A percentile compares a stretch with the other conserved stretches of the same genome.
Conservation (phyloP, 2,329 filamentous ascomycete species). For the Aschersonia sp. region DNA sequence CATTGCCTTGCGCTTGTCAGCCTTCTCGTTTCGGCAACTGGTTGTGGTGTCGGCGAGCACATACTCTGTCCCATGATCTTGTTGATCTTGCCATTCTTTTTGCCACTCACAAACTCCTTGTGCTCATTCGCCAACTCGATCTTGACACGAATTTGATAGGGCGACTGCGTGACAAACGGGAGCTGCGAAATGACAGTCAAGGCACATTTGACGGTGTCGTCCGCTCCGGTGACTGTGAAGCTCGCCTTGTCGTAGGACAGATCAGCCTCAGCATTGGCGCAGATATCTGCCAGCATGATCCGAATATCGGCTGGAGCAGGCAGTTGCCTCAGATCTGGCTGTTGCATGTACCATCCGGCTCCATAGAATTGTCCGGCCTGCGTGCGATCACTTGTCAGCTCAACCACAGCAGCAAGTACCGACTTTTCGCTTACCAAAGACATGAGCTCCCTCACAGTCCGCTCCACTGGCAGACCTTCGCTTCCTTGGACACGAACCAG, state of each 20-base stretch:
- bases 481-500: slow-evolving; percentile 82
- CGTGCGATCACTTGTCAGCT: slow-evolving; percentile 8
- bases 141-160: slow-evolving; percentile 92
- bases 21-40: background rate
- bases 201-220: slow-evolving; percentile 92
- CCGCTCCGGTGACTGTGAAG: slow-evolving; percentile 88
- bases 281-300: slow-evolving; percentile 89
- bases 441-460: slow-evolving; percentile 93
- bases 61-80: slow-evolving; percentile 97
- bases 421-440: slow-evolving; percentile 50
- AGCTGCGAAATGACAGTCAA: slow-evolving; percentile 87
- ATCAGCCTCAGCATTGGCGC: slow-evolving; percentile 89
- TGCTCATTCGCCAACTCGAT: slow-evolving; percentile 98
- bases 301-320: slow-evolving; percentile 61
- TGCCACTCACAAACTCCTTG: slow-evolving; percentile 98
- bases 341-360: slow-evolving; percentile 87
- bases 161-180: slow-evolving; percentile 71
- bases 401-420: background rate
- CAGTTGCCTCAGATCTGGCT: slow-evolving; percentile 49
- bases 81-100: slow-evolving; percentile 99
- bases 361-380: slow-evolving; percentile 95
- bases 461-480: slow-evolving; percentile 86
- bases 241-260: slow-evolving; percentile 87
- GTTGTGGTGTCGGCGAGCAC: slow-evolving; percentile 1
- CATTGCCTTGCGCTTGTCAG: slow-evolving; percentile 44